Evolutionary conservation across 306 rosid genomes (phyloP).

Genomic region (Dryas alaskensis): DNA sequence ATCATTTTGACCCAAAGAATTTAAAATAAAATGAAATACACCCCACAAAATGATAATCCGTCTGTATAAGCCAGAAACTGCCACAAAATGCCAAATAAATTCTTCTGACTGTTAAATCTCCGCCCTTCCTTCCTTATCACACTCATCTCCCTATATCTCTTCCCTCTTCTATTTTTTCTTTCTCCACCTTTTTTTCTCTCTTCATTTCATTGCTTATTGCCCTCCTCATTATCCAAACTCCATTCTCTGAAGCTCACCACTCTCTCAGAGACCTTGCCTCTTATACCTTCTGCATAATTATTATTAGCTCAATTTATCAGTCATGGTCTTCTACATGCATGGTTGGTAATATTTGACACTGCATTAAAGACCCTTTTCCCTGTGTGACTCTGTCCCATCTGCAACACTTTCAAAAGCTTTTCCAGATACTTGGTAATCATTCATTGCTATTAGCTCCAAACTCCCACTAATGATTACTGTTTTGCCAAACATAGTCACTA

Average conservation of each 20-base stretch:
- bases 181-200: slow-evolving; percentile 9
- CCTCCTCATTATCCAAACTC: slow-evolving; percentile 47
- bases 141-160: slow-evolving; percentile 41
- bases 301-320: not conserved
- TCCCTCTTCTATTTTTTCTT: slow-evolving; percentile 25
- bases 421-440: slow-evolving; percentile 35
- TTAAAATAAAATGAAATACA: too few species aligned
- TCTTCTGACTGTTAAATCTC: slow-evolving; percentile 73
- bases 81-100: slow-evolving; percentile 46
- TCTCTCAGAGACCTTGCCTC: slow-evolving; percentile 15
- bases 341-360: not conserved
- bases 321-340: slow-evolving; percentile 6
- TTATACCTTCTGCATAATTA: slow-evolving; percentile 14
- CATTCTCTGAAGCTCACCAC: slow-evolving; percentile 35
- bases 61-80: slow-evolving; percentile 10
- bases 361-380: slow-evolving; percentile 9
- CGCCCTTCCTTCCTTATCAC: slow-evolving; percentile 97
- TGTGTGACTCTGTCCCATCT: not conserved
- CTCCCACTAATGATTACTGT: slow-evolving; percentile 1
- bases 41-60: slow-evolving; percentile 27
- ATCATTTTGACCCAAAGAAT: too few species aligned
- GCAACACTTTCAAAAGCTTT: slow-evolving; percentile 6
- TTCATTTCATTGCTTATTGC: slow-evolving; percentile 27
- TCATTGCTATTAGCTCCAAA: not conserved
- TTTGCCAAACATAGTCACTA: not conserved